Evolutionary conservation across 2,329 filamentous ascomycete genomes (phyloP), one percentile per base, ranked within the genome.

Genomic region (Orbilia brochopaga): DNA sequence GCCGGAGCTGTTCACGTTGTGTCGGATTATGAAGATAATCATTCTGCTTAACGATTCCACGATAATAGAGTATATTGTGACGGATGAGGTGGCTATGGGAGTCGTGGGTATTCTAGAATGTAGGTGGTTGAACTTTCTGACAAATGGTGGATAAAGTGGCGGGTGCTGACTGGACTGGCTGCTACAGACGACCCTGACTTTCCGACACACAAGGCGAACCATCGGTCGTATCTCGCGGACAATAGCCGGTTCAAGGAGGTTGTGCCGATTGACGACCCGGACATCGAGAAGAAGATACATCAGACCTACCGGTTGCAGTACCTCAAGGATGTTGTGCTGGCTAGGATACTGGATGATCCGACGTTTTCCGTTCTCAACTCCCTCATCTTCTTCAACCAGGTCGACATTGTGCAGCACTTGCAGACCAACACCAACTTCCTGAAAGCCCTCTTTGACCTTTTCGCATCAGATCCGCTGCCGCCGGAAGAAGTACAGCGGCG

Each of bases 281-380:
- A 85, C 57, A 90, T 97, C 74, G 87, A 88, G 75, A 88, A 86
- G 76, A 97, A 97, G 82, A 97, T 99, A 42, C 92, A 97, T 78
- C 91, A 92, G 79, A 97, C 94, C 0, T 97, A 97, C 81, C 90
- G 94, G 42, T 82, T 99, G 35, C 92, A 96, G 78, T 99, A 99
- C 79, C 84, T 99, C 61, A 99, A 97, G 79, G 94, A 99, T 77
- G 94, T 99, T n/a, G 93, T 97, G 0, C 85, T 99, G 48, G 94
- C 94, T 30, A 87, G 94, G 74, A 97, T 99, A 74, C 84, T 99
- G 73, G 94, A 99, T 80, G 94, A 99, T 79, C 93, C 93, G 55
- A 99, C 94, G 19, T 99, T 97, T 79, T 96, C 91, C 23, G 92
- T 97, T 24, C 87, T 99, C 74, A 99, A 97, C 81, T 96, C 92